Percentiles rank a stretch among this genome's conserved stretches.
Conservation (phyloP, 208 protist genomes). For the Sergeia podlipaevii region DNA sequence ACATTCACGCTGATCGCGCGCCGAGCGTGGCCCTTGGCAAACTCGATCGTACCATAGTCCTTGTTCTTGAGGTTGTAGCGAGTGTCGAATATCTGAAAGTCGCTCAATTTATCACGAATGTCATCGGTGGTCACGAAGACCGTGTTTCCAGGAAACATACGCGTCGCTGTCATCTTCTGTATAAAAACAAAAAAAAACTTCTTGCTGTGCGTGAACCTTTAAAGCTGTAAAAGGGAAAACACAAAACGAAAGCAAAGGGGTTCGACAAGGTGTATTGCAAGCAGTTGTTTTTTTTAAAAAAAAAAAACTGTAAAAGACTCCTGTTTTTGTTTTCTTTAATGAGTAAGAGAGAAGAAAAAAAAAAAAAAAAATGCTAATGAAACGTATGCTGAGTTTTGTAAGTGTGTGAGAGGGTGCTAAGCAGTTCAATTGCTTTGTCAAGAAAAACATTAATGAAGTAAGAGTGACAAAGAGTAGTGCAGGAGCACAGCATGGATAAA, state of each 20-base stretch:
- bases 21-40: slow-evolving; percentile 41
- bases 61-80: slow-evolving; percentile 52
- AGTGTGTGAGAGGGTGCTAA: too few species aligned
- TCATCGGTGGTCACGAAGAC: slow-evolving; percentile 57
- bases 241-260: not conserved
- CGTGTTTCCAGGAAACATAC: slow-evolving; percentile 12
- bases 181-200: not conserved
- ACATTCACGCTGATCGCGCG: slow-evolving; percentile 47
- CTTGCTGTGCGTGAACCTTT: too few species aligned
- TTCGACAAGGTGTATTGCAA: too few species aligned
- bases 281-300: too few species aligned
- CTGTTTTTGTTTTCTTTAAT: not conserved
- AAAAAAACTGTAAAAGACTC: not conserved
- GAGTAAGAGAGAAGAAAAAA: not conserved
- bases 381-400: too few species aligned
- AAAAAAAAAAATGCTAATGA: slow-evolving; percentile 10
- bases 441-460: too few species aligned
- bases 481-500: too few species aligned
- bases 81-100: slow-evolving; percentile 69
- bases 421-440: too few species aligned
- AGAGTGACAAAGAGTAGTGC: too few species aligned
- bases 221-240: too few species aligned
- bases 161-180: not conserved
- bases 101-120: slow-evolving; percentile 28
- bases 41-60: slow-evolving; percentile 37